Percentiles rank a stretch among this genome's conserved stretches.
Conservation (phyloP, 148 eudicot genomes). For the Euryodendron excelsum region DNA sequence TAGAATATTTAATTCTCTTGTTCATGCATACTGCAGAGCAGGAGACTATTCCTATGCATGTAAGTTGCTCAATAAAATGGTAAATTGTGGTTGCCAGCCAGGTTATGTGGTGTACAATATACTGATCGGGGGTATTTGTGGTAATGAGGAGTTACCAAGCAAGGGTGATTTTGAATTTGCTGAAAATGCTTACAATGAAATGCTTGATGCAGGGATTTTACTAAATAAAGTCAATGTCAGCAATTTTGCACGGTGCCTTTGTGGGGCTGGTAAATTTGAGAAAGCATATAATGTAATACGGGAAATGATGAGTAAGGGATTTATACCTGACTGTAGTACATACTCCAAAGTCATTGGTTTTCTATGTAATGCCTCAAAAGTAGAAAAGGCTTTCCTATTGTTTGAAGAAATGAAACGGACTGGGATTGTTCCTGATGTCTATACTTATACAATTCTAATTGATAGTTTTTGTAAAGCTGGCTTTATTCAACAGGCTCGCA, state of each 20-base stretch:
- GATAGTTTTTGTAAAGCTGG: constrained; percentile 95
- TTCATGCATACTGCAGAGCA: constrained; percentile 69
- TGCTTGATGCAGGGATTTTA: constrained; percentile 63
- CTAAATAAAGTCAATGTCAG: constrained; percentile 74
- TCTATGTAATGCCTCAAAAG: constrained; percentile 63
- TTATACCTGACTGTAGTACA: constrained; percentile 76
- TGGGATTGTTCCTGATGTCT: constrained; percentile 81
- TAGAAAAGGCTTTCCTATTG: constrained; percentile 72
- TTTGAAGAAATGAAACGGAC: constrained; percentile 80
- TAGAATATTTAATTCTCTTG: constrained; percentile 69
- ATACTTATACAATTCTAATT: constrained; percentile 80
- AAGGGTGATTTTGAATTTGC: constrained; percentile 62
- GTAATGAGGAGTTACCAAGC: constrained; percentile 52
- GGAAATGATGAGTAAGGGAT: constrained; percentile 85
- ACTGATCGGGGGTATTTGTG: constrained; percentile 87
- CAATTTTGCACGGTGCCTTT: constrained; percentile 73
- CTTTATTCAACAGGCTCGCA: constrained; percentile 76
- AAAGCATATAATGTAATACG: constrained; percentile 63
- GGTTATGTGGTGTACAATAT: constrained; percentile 85
- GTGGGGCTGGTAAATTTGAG: constrained; percentile 77
- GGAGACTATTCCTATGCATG: constrained; percentile 76
- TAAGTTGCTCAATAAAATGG: constrained; percentile 81
- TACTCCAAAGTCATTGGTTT: constrained; percentile 80
- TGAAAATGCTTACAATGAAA: constrained; percentile 64
- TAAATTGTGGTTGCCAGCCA: constrained; percentile 58